These are phyloP conservation scores for Vinca major DNA, from an alignment of 305 asterid species.

Conservation along the genomic window DNA sequence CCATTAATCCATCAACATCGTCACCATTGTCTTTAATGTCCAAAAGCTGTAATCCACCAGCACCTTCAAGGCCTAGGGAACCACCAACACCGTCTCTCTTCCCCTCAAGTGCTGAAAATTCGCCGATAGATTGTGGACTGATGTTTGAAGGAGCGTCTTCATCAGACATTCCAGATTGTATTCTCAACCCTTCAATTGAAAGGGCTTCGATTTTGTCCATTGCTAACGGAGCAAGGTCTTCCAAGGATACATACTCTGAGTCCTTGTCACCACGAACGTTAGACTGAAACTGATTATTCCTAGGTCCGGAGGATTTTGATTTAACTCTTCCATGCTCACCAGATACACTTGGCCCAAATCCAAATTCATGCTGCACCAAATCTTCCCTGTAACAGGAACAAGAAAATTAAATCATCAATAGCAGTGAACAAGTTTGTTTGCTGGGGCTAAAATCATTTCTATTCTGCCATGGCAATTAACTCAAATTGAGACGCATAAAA, in stretches of 20 bases:
- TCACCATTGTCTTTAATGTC: slow-evolving; percentile 66
- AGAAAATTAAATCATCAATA: slow-evolving; percentile 10
- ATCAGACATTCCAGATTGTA: slow-evolving; percentile 80
- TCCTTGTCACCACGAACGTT: slow-evolving; percentile 28
- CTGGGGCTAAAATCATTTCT: background rate
- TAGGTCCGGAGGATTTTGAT: slow-evolving; percentile 25
- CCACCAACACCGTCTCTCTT: slow-evolving; percentile 39
- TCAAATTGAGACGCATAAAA: background rate
- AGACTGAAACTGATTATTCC: slow-evolving; percentile 31
- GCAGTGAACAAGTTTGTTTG: background rate
- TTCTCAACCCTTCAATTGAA: slow-evolving; percentile 83
- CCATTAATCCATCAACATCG: slow-evolving; percentile 84
- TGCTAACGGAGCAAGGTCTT: slow-evolving; percentile 93
- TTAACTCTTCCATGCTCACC: slow-evolving; percentile 21
- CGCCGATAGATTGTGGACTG: slow-evolving; percentile 55
- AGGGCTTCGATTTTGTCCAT: slow-evolving; percentile 97
- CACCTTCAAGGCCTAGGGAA: slow-evolving; percentile 74
- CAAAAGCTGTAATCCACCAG: slow-evolving; percentile 72
- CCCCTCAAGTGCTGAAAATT: slow-evolving; percentile 68
- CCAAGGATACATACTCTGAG: slow-evolving; percentile 63
- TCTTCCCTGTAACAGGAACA: slow-evolving; percentile 42
- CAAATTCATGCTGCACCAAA: slow-evolving; percentile 32
- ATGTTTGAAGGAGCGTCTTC: slow-evolving; percentile 65
- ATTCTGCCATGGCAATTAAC: background rate
- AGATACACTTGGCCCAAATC: slow-evolving; percentile 21